phyloP scores from a whole-genome alignment of 2,329 filamentous ascomycete species.

The Pyrenophora graminea region DNA sequence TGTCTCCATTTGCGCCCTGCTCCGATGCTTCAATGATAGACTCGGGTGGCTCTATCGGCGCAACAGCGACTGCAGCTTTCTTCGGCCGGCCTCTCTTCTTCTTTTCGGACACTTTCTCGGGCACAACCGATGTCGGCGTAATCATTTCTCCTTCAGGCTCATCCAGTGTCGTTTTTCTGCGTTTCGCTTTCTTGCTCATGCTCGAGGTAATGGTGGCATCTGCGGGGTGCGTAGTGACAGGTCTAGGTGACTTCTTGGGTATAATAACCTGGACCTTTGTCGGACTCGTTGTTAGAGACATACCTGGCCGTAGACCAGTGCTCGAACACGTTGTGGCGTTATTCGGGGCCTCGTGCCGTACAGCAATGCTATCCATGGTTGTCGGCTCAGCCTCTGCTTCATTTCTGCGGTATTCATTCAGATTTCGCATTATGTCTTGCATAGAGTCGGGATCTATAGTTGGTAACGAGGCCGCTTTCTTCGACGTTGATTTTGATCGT shows the following conservation, averaged over 20 bases:
- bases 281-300: slow-evolving; percentile 12
- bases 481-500: slow-evolving; percentile 5
- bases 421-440: slow-evolving; percentile 10
- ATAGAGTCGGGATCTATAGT: slow-evolving; percentile 3
- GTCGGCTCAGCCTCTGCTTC: neutral
- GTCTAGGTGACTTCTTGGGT: slow-evolving; percentile 17
- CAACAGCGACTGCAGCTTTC: slow-evolving; percentile 20
- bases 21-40: slow-evolving; percentile 6
- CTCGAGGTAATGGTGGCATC: neutral
- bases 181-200: slow-evolving; percentile 27
- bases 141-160: slow-evolving; percentile 11
- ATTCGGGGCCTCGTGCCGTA: neutral
- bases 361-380: neutral
- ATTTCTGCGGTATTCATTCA: slow-evolving; percentile 9
- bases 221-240: slow-evolving; percentile 2
- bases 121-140: neutral
- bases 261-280: slow-evolving; percentile 32
- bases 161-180: slow-evolving; percentile 28
- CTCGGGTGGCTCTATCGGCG: slow-evolving; percentile 7
- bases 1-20: neutral
- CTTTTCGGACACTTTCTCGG: slow-evolving; percentile 20
- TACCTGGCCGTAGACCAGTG: neutral
- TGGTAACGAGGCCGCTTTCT: neutral
- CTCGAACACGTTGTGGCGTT: neutral
- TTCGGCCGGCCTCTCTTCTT: slow-evolving; percentile 42